Percentiles rank a stretch among this genome's conserved stretches.
phyloP scores from a whole-genome alignment of 2,329 filamentous ascomycete genomes.

The Fusarium concolor region DNA sequence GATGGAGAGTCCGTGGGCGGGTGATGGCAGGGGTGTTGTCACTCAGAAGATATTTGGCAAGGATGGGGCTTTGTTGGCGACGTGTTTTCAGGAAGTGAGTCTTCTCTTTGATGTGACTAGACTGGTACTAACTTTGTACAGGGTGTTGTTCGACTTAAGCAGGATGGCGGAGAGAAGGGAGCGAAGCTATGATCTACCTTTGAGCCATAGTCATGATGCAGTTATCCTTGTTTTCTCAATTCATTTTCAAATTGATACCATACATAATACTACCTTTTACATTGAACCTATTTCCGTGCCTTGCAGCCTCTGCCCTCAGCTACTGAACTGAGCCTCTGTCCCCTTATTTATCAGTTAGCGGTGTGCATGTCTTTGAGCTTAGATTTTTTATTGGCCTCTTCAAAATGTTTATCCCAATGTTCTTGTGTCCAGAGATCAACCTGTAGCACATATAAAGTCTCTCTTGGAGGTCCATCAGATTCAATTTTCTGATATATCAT shows the following conservation, averaged over 20 bases:
- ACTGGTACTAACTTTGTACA: constrained; percentile 46
- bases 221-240: neutral
- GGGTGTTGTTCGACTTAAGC: constrained; percentile 65
- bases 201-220: neutral
- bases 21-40: constrained; percentile 81
- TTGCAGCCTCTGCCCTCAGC: neutral
- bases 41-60: constrained; percentile 77
- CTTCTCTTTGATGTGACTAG: constrained; percentile 33
- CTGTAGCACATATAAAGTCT: neutral
- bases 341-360: neutral
- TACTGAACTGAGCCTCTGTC: neutral
- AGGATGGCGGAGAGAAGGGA: constrained; percentile 51
- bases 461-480: neutral
- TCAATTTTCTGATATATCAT: neutral
- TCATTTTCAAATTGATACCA: constrained; percentile 10
- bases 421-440: neutral
- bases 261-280: neutral
- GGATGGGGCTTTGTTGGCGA: constrained; percentile 80
- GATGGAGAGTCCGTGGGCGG: constrained; percentile 84
- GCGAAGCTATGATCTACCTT: constrained; percentile 49
- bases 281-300: neutral
- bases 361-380: neutral
- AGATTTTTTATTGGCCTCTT: neutral
- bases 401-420: neutral
- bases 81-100: constrained; percentile 81